Base-by-base conservation (phyloP, 2,329 filamentous ascomycete species). In the Teratosphaeria gauchensis region DNA sequence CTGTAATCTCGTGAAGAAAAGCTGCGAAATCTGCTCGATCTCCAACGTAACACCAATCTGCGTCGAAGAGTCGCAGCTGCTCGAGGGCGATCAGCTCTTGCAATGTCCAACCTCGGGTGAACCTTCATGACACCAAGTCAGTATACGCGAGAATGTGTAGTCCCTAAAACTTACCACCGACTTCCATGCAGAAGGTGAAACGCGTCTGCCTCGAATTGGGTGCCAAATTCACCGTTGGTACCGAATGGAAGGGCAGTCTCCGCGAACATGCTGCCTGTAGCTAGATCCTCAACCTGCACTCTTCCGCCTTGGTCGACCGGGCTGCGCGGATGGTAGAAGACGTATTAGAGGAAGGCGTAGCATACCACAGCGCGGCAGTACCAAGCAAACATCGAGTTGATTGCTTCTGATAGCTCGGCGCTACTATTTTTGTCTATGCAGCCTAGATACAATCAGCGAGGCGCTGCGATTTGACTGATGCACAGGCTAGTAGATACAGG, bases 21-120 rank as follows among this genome's bases (percentile, higher is more conserved):
- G 33, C 32, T 33, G 11, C 32, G 6, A 38, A 12, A 14, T 38
- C 33, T 14, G 33, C 33, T 14, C 33, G 11, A 12, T 38, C 8
- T 38, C 33, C 33, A 3, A 38, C 16, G 5, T 8, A 3, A 5
- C 8, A 12, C 33, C 33, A 38, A 11, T 38, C 33, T 38, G 1
- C 9, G 9, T 38, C 33, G 33, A 12, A 38, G 33, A 38, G 8
- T 12, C 33, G 33, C 33, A 38, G 8, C 4, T 5, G 33, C 9
- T 5, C 9, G 4, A 63, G 64, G 16, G 64, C 64, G 9, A 66
- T 54, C 14, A 66, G 54, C 42, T 66, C 64, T 46, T 65, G 64
- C 11, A 66, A 51, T 4, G 64, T 66, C 65, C 64, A 64, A 24
- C 61, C 59, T 28, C 64, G 33, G 9, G 33, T 38, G 33, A 38